These are phyloP conservation scores for Cymbidium sinense DNA, from an alignment of 106 monocot genomes.

Conservation along the genomic window DNA sequence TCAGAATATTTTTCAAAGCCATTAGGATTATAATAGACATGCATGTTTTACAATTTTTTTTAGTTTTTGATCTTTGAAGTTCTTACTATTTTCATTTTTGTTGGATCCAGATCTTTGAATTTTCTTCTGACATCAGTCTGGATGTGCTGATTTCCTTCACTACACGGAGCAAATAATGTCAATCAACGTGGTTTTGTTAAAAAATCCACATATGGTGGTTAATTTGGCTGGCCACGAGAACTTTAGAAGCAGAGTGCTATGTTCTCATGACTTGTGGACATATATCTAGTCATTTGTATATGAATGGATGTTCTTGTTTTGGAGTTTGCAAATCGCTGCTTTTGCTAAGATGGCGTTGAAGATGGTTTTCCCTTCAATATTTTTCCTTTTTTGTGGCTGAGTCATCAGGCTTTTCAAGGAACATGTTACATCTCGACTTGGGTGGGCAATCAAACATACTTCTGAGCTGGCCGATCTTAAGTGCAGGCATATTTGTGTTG, in stretches of 20 bases:
- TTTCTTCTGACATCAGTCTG: not conserved
- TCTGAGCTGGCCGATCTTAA: conserved; percentile 78
- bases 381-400: conserved; percentile 38
- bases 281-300: not conserved
- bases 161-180: not conserved
- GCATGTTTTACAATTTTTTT: not conserved
- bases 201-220: not conserved
- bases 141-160: not conserved
- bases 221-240: conserved; percentile 5
- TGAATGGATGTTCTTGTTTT: conserved; percentile 4
- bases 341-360: conserved; percentile 38
- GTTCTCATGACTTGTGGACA: not conserved
- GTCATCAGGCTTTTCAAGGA: conserved; percentile 37
- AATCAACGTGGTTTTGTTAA: not conserved
- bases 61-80: not conserved
- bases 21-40: not conserved
- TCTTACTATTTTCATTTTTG: not conserved
- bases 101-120: conserved; percentile 1
- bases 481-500: conserved; percentile 74
- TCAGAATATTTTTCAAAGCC: not conserved
- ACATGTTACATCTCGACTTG: conserved; percentile 31
- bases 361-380: conserved; percentile 21
- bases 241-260: not conserved
- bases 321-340: not conserved
- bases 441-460: conserved; percentile 22